phyloP scores from a whole-genome alignment of 148 eudicot genomes.

The Silene uniflora region DNA sequence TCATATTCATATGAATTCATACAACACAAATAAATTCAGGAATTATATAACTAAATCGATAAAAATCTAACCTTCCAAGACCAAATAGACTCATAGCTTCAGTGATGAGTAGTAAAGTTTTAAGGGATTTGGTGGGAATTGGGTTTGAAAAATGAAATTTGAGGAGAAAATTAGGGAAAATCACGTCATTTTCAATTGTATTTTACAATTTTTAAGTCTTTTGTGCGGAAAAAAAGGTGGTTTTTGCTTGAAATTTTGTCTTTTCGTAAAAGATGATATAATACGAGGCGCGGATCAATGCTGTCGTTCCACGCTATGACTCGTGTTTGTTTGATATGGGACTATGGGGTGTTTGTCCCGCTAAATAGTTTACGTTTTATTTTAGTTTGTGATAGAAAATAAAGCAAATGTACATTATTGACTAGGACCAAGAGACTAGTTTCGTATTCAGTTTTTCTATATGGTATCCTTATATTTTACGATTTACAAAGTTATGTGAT shows the following conservation, averaged over 20 bases:
- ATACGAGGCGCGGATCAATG: not conserved
- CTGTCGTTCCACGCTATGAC: not conserved
- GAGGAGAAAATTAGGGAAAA: not conserved
- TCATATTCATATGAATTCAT: conserved; percentile 12
- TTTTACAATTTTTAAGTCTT: not conserved
- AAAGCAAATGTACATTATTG: too few species aligned
- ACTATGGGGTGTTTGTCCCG: too few species aligned
- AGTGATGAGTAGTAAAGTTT: conserved; percentile 17
- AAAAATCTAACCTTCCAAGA: conserved; percentile 55
- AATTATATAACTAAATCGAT: not conserved
- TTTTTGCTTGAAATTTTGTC: not conserved
- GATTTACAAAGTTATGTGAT: too few species aligned
- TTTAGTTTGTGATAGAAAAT: too few species aligned
- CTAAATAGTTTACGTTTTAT: too few species aligned
- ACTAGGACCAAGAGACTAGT: too few species aligned
- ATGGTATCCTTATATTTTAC: too few species aligned
- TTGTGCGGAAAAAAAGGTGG: not conserved
- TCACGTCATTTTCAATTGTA: not conserved
- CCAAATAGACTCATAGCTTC: conserved; percentile 85
- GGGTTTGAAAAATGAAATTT: not conserved
- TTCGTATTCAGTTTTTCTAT: too few species aligned
- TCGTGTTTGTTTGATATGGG: too few species aligned
- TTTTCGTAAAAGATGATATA: not conserved
- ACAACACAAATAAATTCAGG: conserved; percentile 1
- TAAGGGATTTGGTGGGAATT: not conserved